Base-by-base conservation (phyloP, 163 green algal genomes). In the Trebouxiophyceae sp. region DNA sequence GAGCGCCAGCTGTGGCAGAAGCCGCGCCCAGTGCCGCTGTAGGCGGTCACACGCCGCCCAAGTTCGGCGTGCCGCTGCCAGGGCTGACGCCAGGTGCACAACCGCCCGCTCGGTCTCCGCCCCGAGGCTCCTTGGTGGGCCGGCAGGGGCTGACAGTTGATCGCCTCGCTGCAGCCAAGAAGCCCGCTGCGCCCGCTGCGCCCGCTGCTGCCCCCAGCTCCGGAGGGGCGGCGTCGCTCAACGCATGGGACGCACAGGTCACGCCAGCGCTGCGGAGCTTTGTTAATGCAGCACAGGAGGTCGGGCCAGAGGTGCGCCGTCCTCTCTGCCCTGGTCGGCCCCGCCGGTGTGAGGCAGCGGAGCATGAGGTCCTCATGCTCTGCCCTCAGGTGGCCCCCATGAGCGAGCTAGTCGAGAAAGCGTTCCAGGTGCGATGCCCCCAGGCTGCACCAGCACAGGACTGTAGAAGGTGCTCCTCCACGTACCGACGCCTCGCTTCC, bases 381-480 rank as follows among this genome's bases (percentile, higher is more conserved):
- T 50, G 19, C 47, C 1, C 65, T 34, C 60, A 68, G 60, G 44
- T 69, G 12, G 7, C 32, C 12, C 57, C 60, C 27, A 63, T 59
- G 22, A 79, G 56, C 27, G 29, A 55, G 28, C 46, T 73, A 26
- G 54, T 82, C 32, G 62, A 68, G 4, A 65, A 73, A n/a, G 74
- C 63, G 5, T 75, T 77, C 28, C 44, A 67, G 46, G 55, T 73
- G 19, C 39, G 56, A 22, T 39, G 3, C n/a, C n/a, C 50, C 12
- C 50, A 50, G 39, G 8, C 8, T n/a, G 16, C 39, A 50, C 16
- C 23, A 5, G 19, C 47, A 50, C 12, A 50, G 8, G 12, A 50
- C 8, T 50, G 8, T 28, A 57, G 5, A 30, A 30, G 20, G 19
- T 57, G 19, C 26, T 26, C 47, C 20, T 12, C 19, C 47, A 30